Percentiles rank a stretch among this genome's conserved stretches.
Conservation (phyloP, 2,329 filamentous ascomycete genomes). For the Aspergillus bombycis region DNA sequence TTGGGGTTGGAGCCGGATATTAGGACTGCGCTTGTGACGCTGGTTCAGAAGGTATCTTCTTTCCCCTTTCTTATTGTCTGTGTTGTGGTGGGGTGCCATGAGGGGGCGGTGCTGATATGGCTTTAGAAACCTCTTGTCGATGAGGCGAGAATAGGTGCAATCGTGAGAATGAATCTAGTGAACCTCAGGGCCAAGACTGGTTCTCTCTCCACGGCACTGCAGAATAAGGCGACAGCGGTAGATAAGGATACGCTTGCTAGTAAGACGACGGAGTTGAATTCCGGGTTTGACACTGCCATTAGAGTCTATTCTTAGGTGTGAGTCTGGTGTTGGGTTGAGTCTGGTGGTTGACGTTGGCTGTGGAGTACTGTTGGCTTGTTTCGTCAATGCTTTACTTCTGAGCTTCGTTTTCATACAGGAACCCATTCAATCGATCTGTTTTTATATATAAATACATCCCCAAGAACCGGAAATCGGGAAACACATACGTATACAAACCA, state of each 20-base stretch:
- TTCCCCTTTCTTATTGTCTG: background rate
- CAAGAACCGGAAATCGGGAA: no score
- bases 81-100: background rate
- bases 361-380: background rate
- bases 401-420: background rate
- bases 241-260: background rate
- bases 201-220: background rate
- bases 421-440: background rate
- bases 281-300: background rate
- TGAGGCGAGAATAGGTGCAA: background rate
- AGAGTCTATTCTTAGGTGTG: background rate
- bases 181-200: background rate
- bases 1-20: slow-evolving; percentile 14
- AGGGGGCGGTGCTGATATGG: no score
- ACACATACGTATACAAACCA: no score
- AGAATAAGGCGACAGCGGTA: background rate
- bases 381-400: background rate
- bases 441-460: background rate
- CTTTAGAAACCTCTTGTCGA: background rate
- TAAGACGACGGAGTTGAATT: background rate
- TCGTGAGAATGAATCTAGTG: background rate
- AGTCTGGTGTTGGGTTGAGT: background rate
- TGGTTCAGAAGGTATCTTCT: slow-evolving; percentile 13
- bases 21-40: background rate
- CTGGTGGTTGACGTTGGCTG: background rate